Base-by-base conservation (phyloP, 2,329 filamentous ascomycete genomes). In the Hortaea sp. region DNA sequence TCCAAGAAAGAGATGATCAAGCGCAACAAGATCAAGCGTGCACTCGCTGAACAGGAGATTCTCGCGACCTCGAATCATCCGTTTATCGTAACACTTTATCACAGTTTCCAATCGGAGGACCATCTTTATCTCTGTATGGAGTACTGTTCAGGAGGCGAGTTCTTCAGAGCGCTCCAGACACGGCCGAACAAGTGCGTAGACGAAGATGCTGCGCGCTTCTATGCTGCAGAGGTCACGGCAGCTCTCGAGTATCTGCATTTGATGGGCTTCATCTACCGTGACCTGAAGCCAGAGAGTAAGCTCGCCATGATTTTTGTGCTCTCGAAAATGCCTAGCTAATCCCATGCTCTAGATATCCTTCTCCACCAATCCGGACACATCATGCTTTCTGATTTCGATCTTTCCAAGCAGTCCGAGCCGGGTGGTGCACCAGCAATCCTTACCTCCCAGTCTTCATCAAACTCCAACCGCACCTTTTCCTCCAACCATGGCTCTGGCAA, bases 1-100 rank as follows among this genome's bases (percentile, higher is more conserved):
- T 97, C 89, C 76, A 98, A 98, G 71, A 95, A 97, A 74, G 92
- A 98, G 69, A 98, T 98, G 92, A 98, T 98, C 69, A 98, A 98
- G 74, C 85, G 92, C 48, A 98, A 98, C 75, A 98, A 98, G 77
- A 98, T 98, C 72, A 98, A 98, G 77, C 82, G 92, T 63, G 92
- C 92, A 10, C 75, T 98, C 57, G 92, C 92, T 34, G 92, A 98
- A 69, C 92, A 97, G 65, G 92, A 98, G 67, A 98, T 98, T 54
- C 74, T 98, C 45, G 92, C 92, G 6, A 98, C 92, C 38, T 97
- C 90, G 74, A 98, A 98, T 59, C 92, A 98, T 61, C 92, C 92
- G 0, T 98, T 98, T 67, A 98, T 98, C 63, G 92, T 98, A 52
- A 98, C 92, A 0, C 75, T 98, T 2, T 98, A 97, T 66, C 92